Evolutionary conservation across 2,329 filamentous ascomycete genomes (phyloP).

Genomic region (Herpotrichia juniperi): DNA sequence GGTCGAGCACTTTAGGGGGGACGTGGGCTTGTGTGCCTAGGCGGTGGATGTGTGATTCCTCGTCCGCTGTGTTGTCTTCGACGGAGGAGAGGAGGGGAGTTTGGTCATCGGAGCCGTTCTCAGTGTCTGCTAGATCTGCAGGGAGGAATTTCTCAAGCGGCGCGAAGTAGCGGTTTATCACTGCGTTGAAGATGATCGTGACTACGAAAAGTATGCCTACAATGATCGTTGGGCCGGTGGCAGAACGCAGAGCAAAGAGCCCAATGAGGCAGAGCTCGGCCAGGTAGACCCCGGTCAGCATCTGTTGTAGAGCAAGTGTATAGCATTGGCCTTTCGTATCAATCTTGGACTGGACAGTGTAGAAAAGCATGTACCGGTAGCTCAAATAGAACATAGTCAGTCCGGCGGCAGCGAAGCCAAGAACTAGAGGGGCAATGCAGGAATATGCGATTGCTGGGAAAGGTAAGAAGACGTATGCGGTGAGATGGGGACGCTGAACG

Average conservation of each 20-base stretch:
- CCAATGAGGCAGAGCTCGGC: slow-evolving; percentile 83
- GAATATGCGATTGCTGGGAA: slow-evolving; percentile 78
- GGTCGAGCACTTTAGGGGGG: slow-evolving; percentile 29
- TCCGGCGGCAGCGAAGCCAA: slow-evolving; percentile 80
- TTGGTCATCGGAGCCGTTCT: slow-evolving; percentile 29
- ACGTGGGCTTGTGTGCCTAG: slow-evolving; percentile 32
- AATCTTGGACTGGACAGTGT: slow-evolving; percentile 79
- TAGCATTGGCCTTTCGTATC: slow-evolving; percentile 91
- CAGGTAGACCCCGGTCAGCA: slow-evolving; percentile 83
- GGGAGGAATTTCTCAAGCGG: slow-evolving; percentile 44
- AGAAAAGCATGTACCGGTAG: slow-evolving; percentile 90
- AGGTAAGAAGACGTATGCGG: slow-evolving; percentile 15
- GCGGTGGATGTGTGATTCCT: slow-evolving; percentile 31
- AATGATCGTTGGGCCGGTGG: slow-evolving; percentile 41
- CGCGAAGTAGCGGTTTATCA: slow-evolving; percentile 40
- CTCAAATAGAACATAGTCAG: slow-evolving; percentile 83
- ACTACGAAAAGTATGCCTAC: slow-evolving; percentile 35
- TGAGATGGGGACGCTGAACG: slow-evolving; percentile 7
- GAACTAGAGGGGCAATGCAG: slow-evolving; percentile 82
- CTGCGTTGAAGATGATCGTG: slow-evolving; percentile 40
- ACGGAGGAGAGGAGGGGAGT: slow-evolving; percentile 36
- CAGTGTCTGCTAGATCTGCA: slow-evolving; percentile 32
- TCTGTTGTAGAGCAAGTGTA: slow-evolving; percentile 83
- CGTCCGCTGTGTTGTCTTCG: slow-evolving; percentile 36
- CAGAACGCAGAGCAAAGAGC: slow-evolving; percentile 64